Evolutionary conservation across 1,284 basidiomycete species (phyloP).

Genomic region (Cutaneotrichosporon dermatis): DNA sequence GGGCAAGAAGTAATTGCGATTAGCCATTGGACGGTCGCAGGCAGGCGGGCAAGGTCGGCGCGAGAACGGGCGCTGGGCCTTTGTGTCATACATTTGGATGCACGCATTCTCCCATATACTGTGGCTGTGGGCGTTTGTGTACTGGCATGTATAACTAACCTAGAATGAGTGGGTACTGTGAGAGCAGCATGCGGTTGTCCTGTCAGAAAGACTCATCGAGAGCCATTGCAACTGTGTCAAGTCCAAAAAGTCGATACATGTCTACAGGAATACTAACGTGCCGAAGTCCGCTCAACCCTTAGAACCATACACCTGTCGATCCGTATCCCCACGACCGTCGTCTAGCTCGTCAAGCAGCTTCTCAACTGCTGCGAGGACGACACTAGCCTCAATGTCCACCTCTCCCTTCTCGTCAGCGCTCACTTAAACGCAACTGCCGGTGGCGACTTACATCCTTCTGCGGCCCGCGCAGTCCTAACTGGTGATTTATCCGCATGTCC

Average conservation of each 20-base stretch:
- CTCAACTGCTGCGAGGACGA: neutral
- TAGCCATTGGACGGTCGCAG: neutral
- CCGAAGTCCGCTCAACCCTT: no score
- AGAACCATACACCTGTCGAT: no score
- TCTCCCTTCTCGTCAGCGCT: neutral
- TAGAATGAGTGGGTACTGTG: no score
- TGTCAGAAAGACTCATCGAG: no score
- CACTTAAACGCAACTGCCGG: neutral
- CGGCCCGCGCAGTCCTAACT: constrained; percentile 1
- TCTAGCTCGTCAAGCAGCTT: neutral
- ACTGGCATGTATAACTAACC: no score
- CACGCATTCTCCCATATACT: constrained; percentile 11
- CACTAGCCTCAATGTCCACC: neutral
- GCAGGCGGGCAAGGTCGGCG: constrained; percentile 7
- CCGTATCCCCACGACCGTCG: no score
- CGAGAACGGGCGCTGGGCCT: constrained; percentile 1
- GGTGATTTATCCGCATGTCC: constrained; percentile 4
- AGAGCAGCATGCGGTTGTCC: no score
- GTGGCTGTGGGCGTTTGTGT: no score
- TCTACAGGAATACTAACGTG: no score
- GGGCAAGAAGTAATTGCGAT: constrained; percentile 27
- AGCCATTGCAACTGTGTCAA: no score
- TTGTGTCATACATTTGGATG: constrained; percentile 15
- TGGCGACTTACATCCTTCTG: constrained; percentile 1
- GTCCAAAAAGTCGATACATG: no score